Evolutionary conservation across 768 basidiomycete genomes (phyloP).

Genomic region (Phylloporus arenicola): DNA sequence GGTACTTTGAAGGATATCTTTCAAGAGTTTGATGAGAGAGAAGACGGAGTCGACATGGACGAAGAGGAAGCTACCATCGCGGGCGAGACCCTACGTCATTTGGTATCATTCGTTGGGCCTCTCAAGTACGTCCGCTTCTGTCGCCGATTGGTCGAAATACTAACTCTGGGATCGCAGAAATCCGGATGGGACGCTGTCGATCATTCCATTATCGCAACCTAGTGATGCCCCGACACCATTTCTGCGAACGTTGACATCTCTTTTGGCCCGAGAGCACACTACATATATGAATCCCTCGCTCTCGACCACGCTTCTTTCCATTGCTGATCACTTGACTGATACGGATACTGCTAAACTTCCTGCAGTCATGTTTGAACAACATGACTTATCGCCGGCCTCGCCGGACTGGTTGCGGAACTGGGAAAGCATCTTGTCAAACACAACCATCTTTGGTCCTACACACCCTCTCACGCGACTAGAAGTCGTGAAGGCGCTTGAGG

Average conservation of each 20-base stretch:
- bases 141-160: background rate
- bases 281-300: slow-evolving; percentile 56
- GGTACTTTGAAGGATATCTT: slow-evolving; percentile 67
- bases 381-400: slow-evolving; percentile 65
- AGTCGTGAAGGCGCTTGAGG: slow-evolving; percentile 52
- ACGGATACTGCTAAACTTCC: slow-evolving; percentile 60
- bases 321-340: slow-evolving; percentile 68
- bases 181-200: slow-evolving; percentile 39
- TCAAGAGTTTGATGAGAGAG: slow-evolving; percentile 64
- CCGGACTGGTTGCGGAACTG: slow-evolving; percentile 70
- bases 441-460: slow-evolving; percentile 36
- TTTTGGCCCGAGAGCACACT: slow-evolving; percentile 60
- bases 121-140: slow-evolving; percentile 45
- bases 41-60: slow-evolving; percentile 51
- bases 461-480: slow-evolving; percentile 51
- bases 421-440: slow-evolving; percentile 50
- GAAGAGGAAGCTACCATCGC: slow-evolving; percentile 65
- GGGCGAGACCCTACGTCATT: slow-evolving; percentile 54
- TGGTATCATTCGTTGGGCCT: slow-evolving; percentile 52
- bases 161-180: slow-evolving; percentile 32
- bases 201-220: slow-evolving; percentile 51
- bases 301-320: slow-evolving; percentile 56
- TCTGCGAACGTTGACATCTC: slow-evolving; percentile 53
- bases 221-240: slow-evolving; percentile 54
- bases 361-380: slow-evolving; percentile 56